Base-by-base conservation (phyloP, 371 early-diverging fungal species). In the Funneliformis caledonium region DNA sequence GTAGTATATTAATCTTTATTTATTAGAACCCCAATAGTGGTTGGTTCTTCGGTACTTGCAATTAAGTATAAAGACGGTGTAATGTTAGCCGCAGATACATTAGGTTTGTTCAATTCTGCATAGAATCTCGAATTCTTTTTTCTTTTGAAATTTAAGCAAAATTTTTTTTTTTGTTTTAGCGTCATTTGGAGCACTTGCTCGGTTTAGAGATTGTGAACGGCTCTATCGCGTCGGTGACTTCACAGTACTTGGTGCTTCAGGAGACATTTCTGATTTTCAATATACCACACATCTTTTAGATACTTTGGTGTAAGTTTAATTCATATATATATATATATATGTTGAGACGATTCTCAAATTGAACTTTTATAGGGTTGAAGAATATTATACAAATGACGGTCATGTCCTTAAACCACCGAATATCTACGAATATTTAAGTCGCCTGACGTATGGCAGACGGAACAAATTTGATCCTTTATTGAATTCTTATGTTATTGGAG, bases 21-120 rank as follows among this genome's bases (percentile, higher is more conserved):
- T 65, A 33, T 26, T 87, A 94, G 95, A 84, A 87, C 88, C 81
- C 99, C 99, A 50, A 89, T 97, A 73, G 96, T 99, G 5, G 98
- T 97, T 19, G 98, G 98, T 84, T 97, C 97, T n/a, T 98, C 98
- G 45, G 95, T 98, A 59, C 85, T 99, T 67, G 99, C 94, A 62
- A 88, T 99, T 86, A 95, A 95, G 86, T 99, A 94, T 91, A 98
- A 96, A 86, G 97, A 97, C 83, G 99, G 99, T 80, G 90, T 99
- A 72, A 97, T 99, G 94, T 92, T 98, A 89, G 97, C 98, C 12
- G 96, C 98, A 14, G 99, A 99, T 86, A 95, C 94, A 85, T 90
- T 98, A 64, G 96, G 95, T 94, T 86, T 48, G 85, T 72, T 8
- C 16, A 14, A 3, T 26, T 67, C 26, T 37, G 12, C 0, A 12